Evolutionary conservation across 257 asterid genomes (phyloP).

Genomic region (Ehretia macrophylla): DNA sequence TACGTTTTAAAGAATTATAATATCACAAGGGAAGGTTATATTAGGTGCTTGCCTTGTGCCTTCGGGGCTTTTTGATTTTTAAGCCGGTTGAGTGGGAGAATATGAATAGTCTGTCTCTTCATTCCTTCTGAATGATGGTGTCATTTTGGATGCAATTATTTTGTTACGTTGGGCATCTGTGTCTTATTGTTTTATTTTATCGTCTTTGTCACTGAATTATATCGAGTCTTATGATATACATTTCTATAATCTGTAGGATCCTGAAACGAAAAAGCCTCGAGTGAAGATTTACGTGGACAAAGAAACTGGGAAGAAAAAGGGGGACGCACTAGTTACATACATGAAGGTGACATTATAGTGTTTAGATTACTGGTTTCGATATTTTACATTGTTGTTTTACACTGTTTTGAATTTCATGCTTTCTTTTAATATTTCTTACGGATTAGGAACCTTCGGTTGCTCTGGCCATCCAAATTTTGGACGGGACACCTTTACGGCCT

Average conservation of each 20-base stretch:
- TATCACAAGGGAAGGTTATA: no score
- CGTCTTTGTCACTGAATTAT: background rate
- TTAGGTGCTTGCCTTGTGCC: no score
- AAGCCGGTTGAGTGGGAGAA: no score
- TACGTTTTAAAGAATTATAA: no score
- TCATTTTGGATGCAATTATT: no score
- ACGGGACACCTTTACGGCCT: slow-evolving; percentile 78
- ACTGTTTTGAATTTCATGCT: background rate
- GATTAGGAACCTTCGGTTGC: slow-evolving; percentile 93
- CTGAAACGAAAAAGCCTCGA: slow-evolving; percentile 93
- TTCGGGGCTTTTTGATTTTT: no score
- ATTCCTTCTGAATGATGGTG: no score
- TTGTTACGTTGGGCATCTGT: no score
- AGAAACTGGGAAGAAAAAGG: slow-evolving; percentile 82
- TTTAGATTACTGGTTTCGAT: slow-evolving; percentile 12
- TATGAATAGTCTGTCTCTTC: no score
- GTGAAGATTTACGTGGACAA: slow-evolving; percentile 84
- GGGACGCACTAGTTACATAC: slow-evolving; percentile 92
- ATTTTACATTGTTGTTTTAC: background rate
- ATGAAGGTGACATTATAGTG: slow-evolving; percentile 57
- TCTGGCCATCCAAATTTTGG: slow-evolving; percentile 78
- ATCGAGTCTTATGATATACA: background rate
- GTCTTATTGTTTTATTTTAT: background rate
- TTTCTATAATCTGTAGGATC: slow-evolving; percentile 53
- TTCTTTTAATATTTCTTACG: slow-evolving; percentile 8